A percentile compares a stretch with the other conserved stretches of the same genome.
These are phyloP conservation scores for Xylariales sp. DNA, from an alignment of 2,329 filamentous ascomycete genomes.

Conservation along the genomic window DNA sequence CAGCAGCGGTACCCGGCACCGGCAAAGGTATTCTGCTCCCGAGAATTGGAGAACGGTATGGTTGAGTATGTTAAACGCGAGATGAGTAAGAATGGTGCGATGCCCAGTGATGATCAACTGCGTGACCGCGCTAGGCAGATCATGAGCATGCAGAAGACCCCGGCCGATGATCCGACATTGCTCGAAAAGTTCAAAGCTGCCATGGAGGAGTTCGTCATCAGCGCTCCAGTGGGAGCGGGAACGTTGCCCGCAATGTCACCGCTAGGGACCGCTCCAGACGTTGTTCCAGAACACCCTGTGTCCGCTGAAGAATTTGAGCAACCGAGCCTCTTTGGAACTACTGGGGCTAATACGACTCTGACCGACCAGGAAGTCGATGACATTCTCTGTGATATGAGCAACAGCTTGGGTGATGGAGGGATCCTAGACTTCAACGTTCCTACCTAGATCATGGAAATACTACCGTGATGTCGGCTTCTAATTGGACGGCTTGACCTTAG, in stretches of 20 bases:
- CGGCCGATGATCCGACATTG: constrained; percentile 50
- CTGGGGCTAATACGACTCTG: background rate
- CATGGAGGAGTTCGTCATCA: background rate
- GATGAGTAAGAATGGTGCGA: constrained; percentile 30
- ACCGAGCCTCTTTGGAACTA: background rate
- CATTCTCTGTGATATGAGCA: constrained; percentile 5
- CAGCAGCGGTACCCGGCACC: constrained; percentile 40
- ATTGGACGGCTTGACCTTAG: too few species aligned
- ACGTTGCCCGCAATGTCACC: background rate
- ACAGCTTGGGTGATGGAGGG: too few species aligned
- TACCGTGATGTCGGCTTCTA: too few species aligned
- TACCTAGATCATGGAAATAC: too few species aligned
- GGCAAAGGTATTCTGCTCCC: constrained; percentile 51
- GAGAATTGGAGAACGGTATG: constrained; percentile 53
- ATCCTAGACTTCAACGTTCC: too few species aligned
- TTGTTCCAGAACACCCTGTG: background rate
- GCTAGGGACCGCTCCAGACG: background rate
- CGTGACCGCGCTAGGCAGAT: constrained; percentile 44
- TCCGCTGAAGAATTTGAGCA: background rate
- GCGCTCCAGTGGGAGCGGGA: background rate
- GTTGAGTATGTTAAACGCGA: constrained; percentile 41
- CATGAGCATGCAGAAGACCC: constrained; percentile 38
- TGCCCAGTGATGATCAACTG: constrained; percentile 46
- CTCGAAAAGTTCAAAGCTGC: constrained; percentile 47
- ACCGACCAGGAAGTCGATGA: constrained; percentile 4